A percentile compares a stretch with the other conserved stretches of the same genome.
Conservation (phyloP, 805 yeast species). For the Kuraishia capsulata region DNA sequence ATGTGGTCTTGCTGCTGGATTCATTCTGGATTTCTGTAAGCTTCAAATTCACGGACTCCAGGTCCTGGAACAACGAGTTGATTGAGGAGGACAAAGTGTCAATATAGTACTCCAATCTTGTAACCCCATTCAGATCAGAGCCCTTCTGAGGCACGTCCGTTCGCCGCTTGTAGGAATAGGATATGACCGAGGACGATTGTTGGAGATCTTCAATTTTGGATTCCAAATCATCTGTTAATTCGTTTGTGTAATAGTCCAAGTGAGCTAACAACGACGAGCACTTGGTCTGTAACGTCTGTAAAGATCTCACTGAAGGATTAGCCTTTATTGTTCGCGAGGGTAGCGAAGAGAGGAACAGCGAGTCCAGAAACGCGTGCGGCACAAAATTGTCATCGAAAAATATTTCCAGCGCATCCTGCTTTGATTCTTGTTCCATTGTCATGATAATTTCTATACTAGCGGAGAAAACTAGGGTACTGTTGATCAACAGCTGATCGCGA, state of each 20-base stretch:
- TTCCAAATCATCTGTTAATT: constrained; percentile 45
- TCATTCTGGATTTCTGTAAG: constrained; percentile 8
- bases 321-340: constrained; percentile 7
- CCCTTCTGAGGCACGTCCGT: constrained; percentile 1
- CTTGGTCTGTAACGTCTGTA: constrained; percentile 34
- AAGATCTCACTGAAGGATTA: constrained; percentile 10
- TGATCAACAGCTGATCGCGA: no score
- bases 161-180: constrained; percentile 26
- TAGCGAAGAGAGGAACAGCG: constrained; percentile 37
- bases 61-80: constrained; percentile 42
- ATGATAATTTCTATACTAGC: no score
- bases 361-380: constrained; percentile 58
- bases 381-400: constrained; percentile 61
- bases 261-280: constrained; percentile 46
- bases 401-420: constrained; percentile 42
- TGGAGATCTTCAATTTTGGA: constrained; percentile 38
- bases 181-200: constrained; percentile 39
- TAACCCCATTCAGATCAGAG: constrained; percentile 27
- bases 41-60: constrained; percentile 21
- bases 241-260: constrained; percentile 54
- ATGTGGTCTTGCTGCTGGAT: constrained; percentile 12
- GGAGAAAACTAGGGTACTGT: no score
- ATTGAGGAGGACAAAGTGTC: constrained; percentile 53
- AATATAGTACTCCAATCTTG: constrained; percentile 58
- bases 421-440: no score